Evolutionary conservation across 139 green algal genomes (phyloP).

Genomic region (Eudorina sp.): DNA sequence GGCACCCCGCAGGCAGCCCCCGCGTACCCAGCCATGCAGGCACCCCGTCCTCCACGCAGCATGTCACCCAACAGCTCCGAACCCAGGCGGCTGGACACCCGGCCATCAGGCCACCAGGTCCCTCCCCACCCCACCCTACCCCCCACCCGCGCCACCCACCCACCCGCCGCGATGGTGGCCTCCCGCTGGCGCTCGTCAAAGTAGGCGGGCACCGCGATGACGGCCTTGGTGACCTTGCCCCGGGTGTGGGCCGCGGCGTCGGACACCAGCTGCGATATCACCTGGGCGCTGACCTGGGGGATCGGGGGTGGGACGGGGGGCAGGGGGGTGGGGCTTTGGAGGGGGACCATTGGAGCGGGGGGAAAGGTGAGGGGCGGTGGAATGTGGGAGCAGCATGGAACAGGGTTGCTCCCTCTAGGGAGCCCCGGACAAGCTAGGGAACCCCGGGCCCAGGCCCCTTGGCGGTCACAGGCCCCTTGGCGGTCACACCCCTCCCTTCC

Average conservation of each 20-base stretch:
- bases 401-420: too few species aligned
- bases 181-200: constrained; percentile 84
- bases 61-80: too few species aligned
- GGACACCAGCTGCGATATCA: constrained; percentile 77
- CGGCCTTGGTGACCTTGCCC: constrained; percentile 75
- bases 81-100: too few species aligned
- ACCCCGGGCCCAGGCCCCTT: too few species aligned
- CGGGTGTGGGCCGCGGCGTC: constrained; percentile 61
- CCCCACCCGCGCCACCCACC: background rate
- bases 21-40: too few species aligned
- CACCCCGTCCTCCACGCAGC: too few species aligned
- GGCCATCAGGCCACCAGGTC: too few species aligned
- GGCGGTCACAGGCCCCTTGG: too few species aligned
- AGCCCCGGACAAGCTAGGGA: too few species aligned
- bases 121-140: background rate
- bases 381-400: background rate
- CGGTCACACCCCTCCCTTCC: background rate
- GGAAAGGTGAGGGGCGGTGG: background rate
- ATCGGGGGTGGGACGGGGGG: background rate
- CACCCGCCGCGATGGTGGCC: constrained; percentile 82
- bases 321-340: background rate
- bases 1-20: too few species aligned
- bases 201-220: constrained; percentile 94
- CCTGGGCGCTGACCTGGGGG: constrained; percentile 51
- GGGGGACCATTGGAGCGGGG: background rate